A percentile compares a stretch with the other conserved stretches of the same genome.
These are phyloP conservation scores for Calonectria pauciramosa DNA, from an alignment of 2,329 filamentous ascomycete genomes.

Conservation along the genomic window DNA sequence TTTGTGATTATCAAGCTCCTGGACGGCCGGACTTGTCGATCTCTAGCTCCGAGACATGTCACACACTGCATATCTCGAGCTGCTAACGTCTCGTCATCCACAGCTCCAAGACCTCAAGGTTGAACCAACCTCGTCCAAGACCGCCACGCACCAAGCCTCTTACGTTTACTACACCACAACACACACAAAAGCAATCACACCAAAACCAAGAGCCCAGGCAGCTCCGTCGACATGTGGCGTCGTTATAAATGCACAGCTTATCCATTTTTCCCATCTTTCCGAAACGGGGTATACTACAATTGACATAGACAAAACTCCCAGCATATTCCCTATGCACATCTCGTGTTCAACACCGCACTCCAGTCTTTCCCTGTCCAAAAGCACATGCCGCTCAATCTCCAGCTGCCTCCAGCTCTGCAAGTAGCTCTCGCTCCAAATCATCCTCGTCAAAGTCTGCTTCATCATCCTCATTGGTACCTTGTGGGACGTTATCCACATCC, in stretches of 20 bases:
- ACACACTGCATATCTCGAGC: background rate
- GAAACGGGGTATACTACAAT: conserved; percentile 31
- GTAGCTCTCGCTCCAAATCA: conserved; percentile 74
- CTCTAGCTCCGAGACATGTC: background rate
- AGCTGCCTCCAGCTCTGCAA: conserved; percentile 68
- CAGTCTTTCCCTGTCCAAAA: conserved; percentile 3
- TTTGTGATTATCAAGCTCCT: conserved; percentile 6
- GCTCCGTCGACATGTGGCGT: background rate
- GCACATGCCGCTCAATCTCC: conserved; percentile 39
- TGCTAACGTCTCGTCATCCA: background rate
- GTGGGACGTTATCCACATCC: conserved; percentile 47
- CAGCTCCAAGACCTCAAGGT: background rate
- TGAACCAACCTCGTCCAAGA: background rate
- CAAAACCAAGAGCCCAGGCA: background rate
- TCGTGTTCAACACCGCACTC: conserved; percentile 17
- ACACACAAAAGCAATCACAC: background rate
- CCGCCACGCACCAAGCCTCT: conserved; percentile 1
- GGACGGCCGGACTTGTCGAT: background rate
- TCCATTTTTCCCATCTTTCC: conserved; percentile 19
- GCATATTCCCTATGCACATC: conserved; percentile 20
- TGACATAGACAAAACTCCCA: conserved; percentile 32
- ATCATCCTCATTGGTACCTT: conserved; percentile 44
- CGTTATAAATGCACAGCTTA: conserved; percentile 1
- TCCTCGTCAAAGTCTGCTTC: conserved; percentile 64
- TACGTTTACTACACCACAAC: background rate